Base-by-base conservation (phyloP, 768 basidiomycete genomes). In the Pilatotrama ljubarskyi region DNA sequence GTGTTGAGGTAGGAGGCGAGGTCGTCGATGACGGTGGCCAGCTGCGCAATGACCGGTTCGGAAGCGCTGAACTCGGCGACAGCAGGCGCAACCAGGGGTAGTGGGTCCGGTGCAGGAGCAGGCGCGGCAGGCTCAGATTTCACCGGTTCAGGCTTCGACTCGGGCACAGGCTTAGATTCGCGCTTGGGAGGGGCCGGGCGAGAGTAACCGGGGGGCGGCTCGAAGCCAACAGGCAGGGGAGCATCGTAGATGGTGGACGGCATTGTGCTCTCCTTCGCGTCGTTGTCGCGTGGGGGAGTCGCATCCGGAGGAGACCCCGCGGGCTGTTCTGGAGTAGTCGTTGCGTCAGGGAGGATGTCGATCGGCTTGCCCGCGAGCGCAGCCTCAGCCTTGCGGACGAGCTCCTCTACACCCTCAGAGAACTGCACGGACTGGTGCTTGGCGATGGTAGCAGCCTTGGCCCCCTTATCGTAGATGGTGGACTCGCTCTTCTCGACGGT, bases 11-110 rank as follows among this genome's bases (percentile, higher is more conserved):
- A 94, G 10, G 87, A 82, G 15, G 95, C 88, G 49, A 99, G 88
- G 67, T 87, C 83, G 76, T 98, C 97, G 68, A 98, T 98, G 35
- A 93, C 95, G 3, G 84, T 81, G 8, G 95, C 96, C 10, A 99
- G 87, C 68, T 98, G 93, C 4, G 86, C 81, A 62, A 99, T 89
- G 66, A 97, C 86, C n/a, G 95, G 95, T 70, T 98, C 96, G 9
- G 90, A 88, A 15, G 81, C 75, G 53, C 78, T 76, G 46, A 93
- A 78, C 59, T 88, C 86, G 29, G 85, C 80, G 44, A 99, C 85
- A 18, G 82, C 82, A 1, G 95, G 93, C 1, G 91, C 89, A 59
- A 98, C 78, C 20, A 92, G 83, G 44, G 95, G 93, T 10, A 98
- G 81, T 0, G 76, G 78, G 4, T 72, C 67, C 0, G 75, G 72